These are phyloP conservation scores for Eimeria acervulina DNA, from an alignment of 169 alveolate species.

Conservation along the genomic window DNA sequence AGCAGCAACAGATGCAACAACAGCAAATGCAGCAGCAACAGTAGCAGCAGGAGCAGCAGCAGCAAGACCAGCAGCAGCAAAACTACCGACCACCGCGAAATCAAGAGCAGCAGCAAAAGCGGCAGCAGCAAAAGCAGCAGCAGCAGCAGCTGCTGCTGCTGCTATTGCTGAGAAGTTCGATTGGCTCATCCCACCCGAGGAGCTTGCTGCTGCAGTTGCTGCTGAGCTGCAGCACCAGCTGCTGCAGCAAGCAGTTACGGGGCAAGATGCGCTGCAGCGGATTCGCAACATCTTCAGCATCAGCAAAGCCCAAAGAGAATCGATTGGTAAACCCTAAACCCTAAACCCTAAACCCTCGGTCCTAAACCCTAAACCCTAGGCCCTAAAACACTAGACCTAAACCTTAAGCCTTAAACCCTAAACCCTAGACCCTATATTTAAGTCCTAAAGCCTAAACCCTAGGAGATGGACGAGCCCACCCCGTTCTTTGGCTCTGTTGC, in stretches of 20 bases:
- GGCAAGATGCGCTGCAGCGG: conserved; percentile 44
- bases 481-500: not conserved
- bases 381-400: not conserved
- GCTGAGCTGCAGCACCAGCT: too few species aligned
- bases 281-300: conserved; percentile 4
- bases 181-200: too few species aligned
- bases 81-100: too few species aligned
- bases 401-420: not conserved
- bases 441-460: not conserved
- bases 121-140: not conserved
- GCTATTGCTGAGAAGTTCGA: too few species aligned
- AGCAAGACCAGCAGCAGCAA: not conserved
- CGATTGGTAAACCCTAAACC: conserved; percentile 6
- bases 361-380: not conserved
- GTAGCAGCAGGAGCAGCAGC: not conserved
- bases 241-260: not conserved
- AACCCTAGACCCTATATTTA: not conserved
- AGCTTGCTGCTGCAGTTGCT: too few species aligned
- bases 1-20: not conserved
- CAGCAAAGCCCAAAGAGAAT: not conserved
- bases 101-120: not conserved
- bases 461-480: too few species aligned
- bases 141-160: too few species aligned
- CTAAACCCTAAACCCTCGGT: not conserved
- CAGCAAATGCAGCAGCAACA: not conserved